Evolutionary conservation across 495 filamentous ascomycete genomes (phyloP).

Genomic region (Aspergillus taichungensis): DNA sequence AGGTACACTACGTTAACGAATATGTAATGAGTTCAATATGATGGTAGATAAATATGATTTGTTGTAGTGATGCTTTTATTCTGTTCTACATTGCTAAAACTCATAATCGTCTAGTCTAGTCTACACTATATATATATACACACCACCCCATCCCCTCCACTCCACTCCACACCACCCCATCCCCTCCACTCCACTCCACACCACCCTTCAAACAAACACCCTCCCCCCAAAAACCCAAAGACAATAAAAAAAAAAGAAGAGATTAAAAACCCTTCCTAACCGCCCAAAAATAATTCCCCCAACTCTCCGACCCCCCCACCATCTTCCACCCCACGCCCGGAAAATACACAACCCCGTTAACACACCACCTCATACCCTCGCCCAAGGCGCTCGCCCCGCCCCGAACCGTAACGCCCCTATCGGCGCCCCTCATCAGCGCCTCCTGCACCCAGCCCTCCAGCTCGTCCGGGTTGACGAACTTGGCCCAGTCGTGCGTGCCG

Average conservation of each 20-base stretch:
- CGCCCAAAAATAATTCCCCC: conserved; percentile 96
- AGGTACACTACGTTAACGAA: too few relatives aligned
- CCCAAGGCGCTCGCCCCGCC: conserved; percentile 43
- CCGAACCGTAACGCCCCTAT: conserved; percentile 28
- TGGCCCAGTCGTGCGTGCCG: conserved; percentile 91
- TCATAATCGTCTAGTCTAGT: too few relatives aligned
- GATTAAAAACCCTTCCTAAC: conserved; percentile 51
- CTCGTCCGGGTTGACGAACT: conserved; percentile 87
- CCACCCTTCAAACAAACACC: too few relatives aligned
- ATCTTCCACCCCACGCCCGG: conserved; percentile 88
- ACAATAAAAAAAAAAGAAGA: conserved; percentile 10
- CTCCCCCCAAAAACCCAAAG: too few relatives aligned
- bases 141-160: too few relatives aligned
- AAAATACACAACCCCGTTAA: conserved; percentile 67
- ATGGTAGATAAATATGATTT: too few relatives aligned
- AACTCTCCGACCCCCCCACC: conserved; percentile 69
- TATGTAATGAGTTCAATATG: too few relatives aligned
- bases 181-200: too few relatives aligned
- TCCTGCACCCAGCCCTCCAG: conserved; percentile 51
- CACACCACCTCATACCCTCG: conserved; percentile 53
- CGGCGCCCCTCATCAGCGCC: conserved; percentile 29
- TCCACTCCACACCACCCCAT: too few relatives aligned
- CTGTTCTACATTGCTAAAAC: too few relatives aligned
- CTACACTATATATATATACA: too few relatives aligned
- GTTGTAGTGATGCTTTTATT: too few relatives aligned